These are phyloP conservation scores for Tetragonia tetragonoides DNA, from an alignment of 148 eudicot species.

Conservation along the genomic window DNA sequence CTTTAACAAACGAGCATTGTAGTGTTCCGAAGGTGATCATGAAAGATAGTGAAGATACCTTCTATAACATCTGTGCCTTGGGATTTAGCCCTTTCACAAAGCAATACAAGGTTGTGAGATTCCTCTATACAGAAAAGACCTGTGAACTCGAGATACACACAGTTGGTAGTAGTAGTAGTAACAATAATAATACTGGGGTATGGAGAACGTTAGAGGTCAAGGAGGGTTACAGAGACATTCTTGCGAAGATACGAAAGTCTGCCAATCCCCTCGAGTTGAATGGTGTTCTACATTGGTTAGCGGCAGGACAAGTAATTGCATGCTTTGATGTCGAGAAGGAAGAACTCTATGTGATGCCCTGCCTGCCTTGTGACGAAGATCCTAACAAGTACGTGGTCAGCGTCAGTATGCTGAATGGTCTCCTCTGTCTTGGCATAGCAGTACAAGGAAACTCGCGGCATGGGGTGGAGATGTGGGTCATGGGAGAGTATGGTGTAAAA, in stretches of 20 bases:
- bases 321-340: slow-evolving; percentile 16
- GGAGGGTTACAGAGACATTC: neutral
- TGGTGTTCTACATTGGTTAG: slow-evolving; percentile 13
- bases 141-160: neutral
- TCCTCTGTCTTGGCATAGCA: neutral
- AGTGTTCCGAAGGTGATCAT: too few relatives aligned
- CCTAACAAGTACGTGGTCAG: too few relatives aligned
- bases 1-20: too few relatives aligned
- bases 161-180: neutral
- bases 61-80: neutral
- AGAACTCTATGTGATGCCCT: neutral
- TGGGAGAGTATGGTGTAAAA: slow-evolving; percentile 3
- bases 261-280: neutral
- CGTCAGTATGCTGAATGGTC: too few relatives aligned
- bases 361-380: neutral
- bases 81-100: slow-evolving; percentile 5
- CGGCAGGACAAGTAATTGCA: neutral
- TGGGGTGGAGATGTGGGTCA: slow-evolving; percentile 13
- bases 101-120: slow-evolving; percentile 4
- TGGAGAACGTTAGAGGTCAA: neutral
- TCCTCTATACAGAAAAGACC: too few relatives aligned
- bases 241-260: neutral
- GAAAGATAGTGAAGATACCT: too few relatives aligned
- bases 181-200: neutral
- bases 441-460: neutral